A percentile compares a stretch with the other conserved stretches of the same genome.
Evolutionary conservation across 208 protist species (phyloP).

Genomic region (Porcisia hertigi): DNA sequence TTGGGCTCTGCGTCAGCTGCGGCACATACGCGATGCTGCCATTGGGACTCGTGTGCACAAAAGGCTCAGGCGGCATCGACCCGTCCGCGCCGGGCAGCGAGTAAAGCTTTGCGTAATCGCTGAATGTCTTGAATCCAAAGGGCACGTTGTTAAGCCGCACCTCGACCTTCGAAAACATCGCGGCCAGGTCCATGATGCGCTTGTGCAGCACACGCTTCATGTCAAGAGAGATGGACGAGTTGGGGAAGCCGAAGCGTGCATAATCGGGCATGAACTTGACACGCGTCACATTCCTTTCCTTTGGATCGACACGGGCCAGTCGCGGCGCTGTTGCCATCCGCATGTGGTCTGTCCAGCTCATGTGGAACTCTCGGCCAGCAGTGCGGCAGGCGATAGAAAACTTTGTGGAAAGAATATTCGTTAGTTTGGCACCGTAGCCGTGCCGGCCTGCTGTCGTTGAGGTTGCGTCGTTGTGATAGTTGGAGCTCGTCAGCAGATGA

Average conservation of each 20-base stretch:
- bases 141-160: slow-evolving; percentile 96
- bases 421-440: slow-evolving; percentile 97
- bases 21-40: slow-evolving; percentile 85
- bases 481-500: slow-evolving; percentile 95
- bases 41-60: slow-evolving; percentile 73
- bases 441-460: slow-evolving; percentile 95
- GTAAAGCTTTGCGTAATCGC: slow-evolving; percentile 95
- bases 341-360: slow-evolving; percentile 98
- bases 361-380: slow-evolving; percentile 89
- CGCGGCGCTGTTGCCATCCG: slow-evolving; percentile 86
- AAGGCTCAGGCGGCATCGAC: slow-evolving; percentile 60
- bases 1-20: slow-evolving; percentile 79
- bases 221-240: slow-evolving; percentile 75
- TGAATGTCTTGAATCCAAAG: slow-evolving; percentile 94
- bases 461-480: slow-evolving; percentile 96
- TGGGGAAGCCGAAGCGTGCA: slow-evolving; percentile 70
- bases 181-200: slow-evolving; percentile 92
- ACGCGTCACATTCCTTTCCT: slow-evolving; percentile 74
- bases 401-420: slow-evolving; percentile 99
- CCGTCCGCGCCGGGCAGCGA: slow-evolving; percentile 42
- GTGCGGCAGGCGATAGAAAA: slow-evolving; percentile 95
- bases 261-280: slow-evolving; percentile 93
- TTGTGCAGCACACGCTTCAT: slow-evolving; percentile 91
- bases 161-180: slow-evolving; percentile 90
- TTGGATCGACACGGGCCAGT: slow-evolving; percentile 75